phyloP scores from a whole-genome alignment of 2,329 filamentous ascomycete species.

The Epichloe elymi region DNA sequence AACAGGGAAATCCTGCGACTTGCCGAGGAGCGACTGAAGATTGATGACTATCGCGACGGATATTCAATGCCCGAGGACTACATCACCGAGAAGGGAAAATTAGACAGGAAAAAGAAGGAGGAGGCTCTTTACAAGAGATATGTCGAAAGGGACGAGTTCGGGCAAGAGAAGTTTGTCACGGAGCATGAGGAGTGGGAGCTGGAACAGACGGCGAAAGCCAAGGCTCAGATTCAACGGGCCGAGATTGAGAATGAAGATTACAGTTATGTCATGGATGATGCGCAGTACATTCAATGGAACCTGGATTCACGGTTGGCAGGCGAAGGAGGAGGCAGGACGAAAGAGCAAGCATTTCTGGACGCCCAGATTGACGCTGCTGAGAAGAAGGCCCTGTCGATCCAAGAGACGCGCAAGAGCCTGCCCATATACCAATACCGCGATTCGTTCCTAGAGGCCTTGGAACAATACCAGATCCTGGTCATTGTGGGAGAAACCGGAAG shows the following conservation, averaged over 20 bases:
- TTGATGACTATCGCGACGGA: slow-evolving; percentile 85
- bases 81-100: slow-evolving; percentile 83
- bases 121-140: slow-evolving; percentile 84
- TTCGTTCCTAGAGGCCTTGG: slow-evolving; percentile 74
- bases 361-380: slow-evolving; percentile 81
- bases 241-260: slow-evolving; percentile 76
- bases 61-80: slow-evolving; percentile 93
- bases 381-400: slow-evolving; percentile 74
- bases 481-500: slow-evolving; percentile 91
- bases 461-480: slow-evolving; percentile 74
- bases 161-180: slow-evolving; percentile 78
- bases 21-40: slow-evolving; percentile 70
- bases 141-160: slow-evolving; percentile 74
- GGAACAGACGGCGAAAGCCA: slow-evolving; percentile 78
- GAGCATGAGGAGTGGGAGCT: slow-evolving; percentile 95
- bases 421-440: slow-evolving; percentile 85
- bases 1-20: slow-evolving; percentile 73
- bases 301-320: slow-evolving; percentile 61
- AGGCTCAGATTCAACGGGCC: slow-evolving; percentile 64
- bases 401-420: slow-evolving; percentile 79
- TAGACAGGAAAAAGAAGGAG: slow-evolving; percentile 76
- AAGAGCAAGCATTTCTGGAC: slow-evolving; percentile 67
- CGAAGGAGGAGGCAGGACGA: slow-evolving; percentile 53
- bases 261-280: slow-evolving; percentile 84
- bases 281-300: slow-evolving; percentile 76